Percentiles rank a stretch among this genome's conserved stretches.
Evolutionary conservation across 2,329 filamentous ascomycete genomes (phyloP).

Genomic region (Hymenoscyphus scutula): DNA sequence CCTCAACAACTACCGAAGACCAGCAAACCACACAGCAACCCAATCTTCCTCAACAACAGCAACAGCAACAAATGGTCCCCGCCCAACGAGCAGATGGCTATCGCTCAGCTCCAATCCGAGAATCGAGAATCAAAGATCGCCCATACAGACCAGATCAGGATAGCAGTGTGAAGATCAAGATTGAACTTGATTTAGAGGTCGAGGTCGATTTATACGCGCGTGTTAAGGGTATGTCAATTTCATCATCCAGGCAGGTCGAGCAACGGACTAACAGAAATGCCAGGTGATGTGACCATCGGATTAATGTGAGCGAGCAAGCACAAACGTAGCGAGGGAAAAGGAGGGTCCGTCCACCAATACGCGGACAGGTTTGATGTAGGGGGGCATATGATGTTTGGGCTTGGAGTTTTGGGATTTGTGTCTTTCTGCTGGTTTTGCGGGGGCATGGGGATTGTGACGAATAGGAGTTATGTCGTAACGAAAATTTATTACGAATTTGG

Average conservation of each 20-base stretch:
- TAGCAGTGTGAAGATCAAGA: slow-evolving; percentile 21
- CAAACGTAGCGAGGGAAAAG: too few species aligned
- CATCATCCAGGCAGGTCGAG: too few species aligned
- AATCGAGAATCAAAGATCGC: slow-evolving; percentile 25
- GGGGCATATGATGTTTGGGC: background rate
- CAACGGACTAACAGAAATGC: too few species aligned
- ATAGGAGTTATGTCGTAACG: background rate
- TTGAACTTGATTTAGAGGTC: slow-evolving; percentile 27
- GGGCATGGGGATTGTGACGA: background rate
- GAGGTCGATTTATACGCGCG: slow-evolving; percentile 16
- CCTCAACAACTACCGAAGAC: background rate
- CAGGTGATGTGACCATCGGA: slow-evolving; percentile 11
- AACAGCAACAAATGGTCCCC: background rate
- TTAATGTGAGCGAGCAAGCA: slow-evolving; percentile 9
- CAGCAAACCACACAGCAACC: background rate
- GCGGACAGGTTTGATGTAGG: too few species aligned
- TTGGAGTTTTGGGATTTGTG: background rate
- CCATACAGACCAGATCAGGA: slow-evolving; percentile 13
- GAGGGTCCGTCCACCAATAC: too few species aligned
- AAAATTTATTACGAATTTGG: background rate
- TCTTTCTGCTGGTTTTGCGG: background rate
- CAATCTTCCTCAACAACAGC: background rate
- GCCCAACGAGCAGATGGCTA: slow-evolving; percentile 10
- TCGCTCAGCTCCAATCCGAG: slow-evolving; percentile 17
- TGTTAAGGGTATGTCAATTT: too few species aligned